A percentile compares a stretch with the other conserved stretches of the same genome.
Evolutionary conservation across 108 stramenopile genomes (phyloP).

Genomic region (Heterococcus sp.): DNA sequence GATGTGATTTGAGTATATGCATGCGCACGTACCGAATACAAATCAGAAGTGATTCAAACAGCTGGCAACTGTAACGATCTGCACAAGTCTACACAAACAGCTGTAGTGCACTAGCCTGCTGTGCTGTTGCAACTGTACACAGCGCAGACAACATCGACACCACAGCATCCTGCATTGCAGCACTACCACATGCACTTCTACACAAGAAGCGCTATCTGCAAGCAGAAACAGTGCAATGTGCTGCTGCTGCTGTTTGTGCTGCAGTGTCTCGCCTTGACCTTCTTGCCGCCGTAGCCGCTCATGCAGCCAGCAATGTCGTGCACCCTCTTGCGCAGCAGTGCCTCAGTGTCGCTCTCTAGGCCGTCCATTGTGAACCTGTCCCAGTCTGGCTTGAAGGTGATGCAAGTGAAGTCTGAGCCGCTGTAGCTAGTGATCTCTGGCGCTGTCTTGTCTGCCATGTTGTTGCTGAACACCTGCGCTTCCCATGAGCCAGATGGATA

Average conservation of each 20-base stretch:
- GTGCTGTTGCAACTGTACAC: no score
- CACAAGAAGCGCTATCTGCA: not conserved
- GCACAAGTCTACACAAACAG: no score
- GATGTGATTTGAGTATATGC: no score
- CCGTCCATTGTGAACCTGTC: conserved; percentile 81
- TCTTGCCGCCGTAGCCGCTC: not conserved
- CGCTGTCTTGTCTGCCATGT: conserved; percentile 73
- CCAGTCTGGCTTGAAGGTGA: conserved; percentile 93
- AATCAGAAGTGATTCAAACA: no score
- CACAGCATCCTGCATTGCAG: not conserved
- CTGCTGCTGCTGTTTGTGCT: not conserved
- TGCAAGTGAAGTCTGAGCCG: conserved; percentile 84
- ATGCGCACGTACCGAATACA: no score
- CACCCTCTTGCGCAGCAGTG: conserved; percentile 56
- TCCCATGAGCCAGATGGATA: no score
- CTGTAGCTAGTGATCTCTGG: not conserved
- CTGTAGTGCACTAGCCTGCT: no score
- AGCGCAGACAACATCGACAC: not conserved
- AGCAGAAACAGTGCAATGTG: not conserved
- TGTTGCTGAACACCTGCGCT: conserved; percentile 74
- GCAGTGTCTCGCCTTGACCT: not conserved
- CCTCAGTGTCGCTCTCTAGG: conserved; percentile 84
- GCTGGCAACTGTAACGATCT: no score
- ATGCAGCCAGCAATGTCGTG: not conserved
- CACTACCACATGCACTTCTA: not conserved